Base-by-base conservation (phyloP, 805 yeast genomes). In the Cyberlindnera suaveolens region DNA sequence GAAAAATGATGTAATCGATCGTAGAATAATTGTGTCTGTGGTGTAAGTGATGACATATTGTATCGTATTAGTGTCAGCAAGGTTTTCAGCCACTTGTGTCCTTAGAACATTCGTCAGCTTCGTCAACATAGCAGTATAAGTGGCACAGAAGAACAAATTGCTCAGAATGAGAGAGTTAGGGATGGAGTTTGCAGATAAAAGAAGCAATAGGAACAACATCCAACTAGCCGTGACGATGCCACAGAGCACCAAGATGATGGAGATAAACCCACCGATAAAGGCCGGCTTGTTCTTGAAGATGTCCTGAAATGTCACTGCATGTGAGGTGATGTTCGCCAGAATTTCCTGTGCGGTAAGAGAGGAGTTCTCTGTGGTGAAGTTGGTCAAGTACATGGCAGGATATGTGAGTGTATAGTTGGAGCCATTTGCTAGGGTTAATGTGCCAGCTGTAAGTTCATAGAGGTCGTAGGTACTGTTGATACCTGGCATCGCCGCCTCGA, bases 211-310 rank as follows among this genome's bases (percentile, higher is more conserved):
- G 40, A 82, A 63, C 20, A 86, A 65, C 78, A 85, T 77, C 95
- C 95, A 86, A 23, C 81, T 68, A 14, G 82, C 72, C 6, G 78
- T 76, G 46, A 78, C 77, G 16, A 76, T 66, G 0, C 80, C 77
- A 42, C 77, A 69, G 4, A 74, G 56, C n/a, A 73, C 72, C 60
- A 77, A 80, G 36, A 75, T 62, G 4, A 79, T 62, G 34, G 71
- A 58, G 3, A 71, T 58, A 36, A 69, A 65, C 14, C 76, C 66
- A 19, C 61, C 57, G 4, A 53, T 47, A 42, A 71, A 72, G 1
- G 52, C 45, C 42, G 71, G 75, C 43, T 58, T 64, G 35, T 45
- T 45, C 39, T 37, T 31, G 13, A 43, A 29, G 1, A 35, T 35
- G 3, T 36, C 42, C 4, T 44, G 47, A 4, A 43, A 33, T 3